phyloP scores from a whole-genome alignment of 139 green algal genomes.

The Medakamo hakoo region DNA sequence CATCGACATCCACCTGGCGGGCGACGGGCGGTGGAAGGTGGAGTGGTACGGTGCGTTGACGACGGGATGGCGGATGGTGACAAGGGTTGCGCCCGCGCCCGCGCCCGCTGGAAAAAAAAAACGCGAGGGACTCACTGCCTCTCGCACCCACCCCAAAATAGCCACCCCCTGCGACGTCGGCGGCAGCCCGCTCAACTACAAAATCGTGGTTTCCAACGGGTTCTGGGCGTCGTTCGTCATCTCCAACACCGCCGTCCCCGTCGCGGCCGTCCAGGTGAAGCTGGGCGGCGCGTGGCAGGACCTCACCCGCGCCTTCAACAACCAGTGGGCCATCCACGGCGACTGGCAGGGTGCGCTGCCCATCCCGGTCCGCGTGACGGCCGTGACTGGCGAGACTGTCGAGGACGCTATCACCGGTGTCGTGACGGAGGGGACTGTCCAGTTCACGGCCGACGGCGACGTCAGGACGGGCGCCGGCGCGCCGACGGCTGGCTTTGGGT shows the following conservation, averaged over 20 bases:
- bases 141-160: too few species aligned
- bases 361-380: constrained; percentile 4
- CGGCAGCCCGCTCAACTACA: background rate
- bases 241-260: background rate
- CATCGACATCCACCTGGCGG: constrained; percentile 7
- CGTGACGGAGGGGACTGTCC: too few species aligned
- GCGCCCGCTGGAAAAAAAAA: too few species aligned
- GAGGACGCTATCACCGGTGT: too few species aligned
- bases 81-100: too few species aligned
- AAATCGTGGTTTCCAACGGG: background rate
- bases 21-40: constrained; percentile 12
- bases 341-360: constrained; percentile 3
- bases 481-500: too few species aligned
- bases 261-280: background rate
- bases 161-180: background rate
- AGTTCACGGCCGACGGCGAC: too few species aligned
- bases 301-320: background rate
- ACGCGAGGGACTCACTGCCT: too few species aligned
- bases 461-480: too few species aligned
- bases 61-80: too few species aligned
- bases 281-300: background rate
- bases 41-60: constrained; percentile 23
- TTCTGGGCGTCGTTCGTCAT: background rate
- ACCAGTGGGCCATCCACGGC: background rate
- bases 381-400: constrained; percentile 3